Percentiles rank a stretch among this genome's conserved stretches.
These are phyloP conservation scores for Hemileccinum impolitum DNA, from an alignment of 768 basidiomycete genomes.

Conservation along the genomic window DNA sequence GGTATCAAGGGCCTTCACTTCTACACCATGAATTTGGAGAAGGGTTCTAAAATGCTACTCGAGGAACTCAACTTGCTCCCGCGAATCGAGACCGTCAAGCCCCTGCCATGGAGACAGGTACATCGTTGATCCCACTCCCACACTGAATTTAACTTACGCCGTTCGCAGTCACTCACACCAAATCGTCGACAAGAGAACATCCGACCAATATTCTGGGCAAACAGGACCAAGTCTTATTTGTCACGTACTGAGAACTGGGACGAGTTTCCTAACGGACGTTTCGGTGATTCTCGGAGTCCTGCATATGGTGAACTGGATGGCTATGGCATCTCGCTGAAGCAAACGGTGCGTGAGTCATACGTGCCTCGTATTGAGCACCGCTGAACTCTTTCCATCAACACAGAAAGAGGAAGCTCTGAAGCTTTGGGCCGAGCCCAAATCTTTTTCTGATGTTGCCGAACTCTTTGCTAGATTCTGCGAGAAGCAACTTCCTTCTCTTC, in stretches of 20 bases:
- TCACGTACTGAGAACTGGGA: slow-evolving; percentile 99
- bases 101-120: slow-evolving; percentile 96
- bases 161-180: slow-evolving; percentile 78
- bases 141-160: slow-evolving; percentile 3
- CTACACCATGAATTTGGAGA: slow-evolving; percentile 97
- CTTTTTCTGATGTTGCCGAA: slow-evolving; percentile 56
- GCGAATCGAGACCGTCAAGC: slow-evolving; percentile 86
- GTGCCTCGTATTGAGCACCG: background rate
- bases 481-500: slow-evolving; percentile 69
- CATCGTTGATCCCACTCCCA: slow-evolving; percentile 13
- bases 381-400: slow-evolving; percentile 27
- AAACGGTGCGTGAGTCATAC: slow-evolving; percentile 53
- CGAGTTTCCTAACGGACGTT: slow-evolving; percentile 98
- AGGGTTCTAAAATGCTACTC: slow-evolving; percentile 91
- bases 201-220: slow-evolving; percentile 99
- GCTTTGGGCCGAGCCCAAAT: slow-evolving; percentile 83
- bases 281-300: slow-evolving; percentile 95
- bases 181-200: slow-evolving; percentile 88
- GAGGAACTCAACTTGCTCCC: slow-evolving; percentile 90
- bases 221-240: slow-evolving; percentile 91
- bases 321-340: slow-evolving; percentile 90
- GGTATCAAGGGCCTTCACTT: slow-evolving; percentile 91
- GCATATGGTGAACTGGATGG: slow-evolving; percentile 98
- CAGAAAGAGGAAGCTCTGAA: slow-evolving; percentile 85
- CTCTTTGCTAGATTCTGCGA: slow-evolving; percentile 87